Evolutionary conservation across 768 basidiomycete species (phyloP), one percentile per base, ranked within the genome.

Genomic region (Clathrus columnatus): DNA sequence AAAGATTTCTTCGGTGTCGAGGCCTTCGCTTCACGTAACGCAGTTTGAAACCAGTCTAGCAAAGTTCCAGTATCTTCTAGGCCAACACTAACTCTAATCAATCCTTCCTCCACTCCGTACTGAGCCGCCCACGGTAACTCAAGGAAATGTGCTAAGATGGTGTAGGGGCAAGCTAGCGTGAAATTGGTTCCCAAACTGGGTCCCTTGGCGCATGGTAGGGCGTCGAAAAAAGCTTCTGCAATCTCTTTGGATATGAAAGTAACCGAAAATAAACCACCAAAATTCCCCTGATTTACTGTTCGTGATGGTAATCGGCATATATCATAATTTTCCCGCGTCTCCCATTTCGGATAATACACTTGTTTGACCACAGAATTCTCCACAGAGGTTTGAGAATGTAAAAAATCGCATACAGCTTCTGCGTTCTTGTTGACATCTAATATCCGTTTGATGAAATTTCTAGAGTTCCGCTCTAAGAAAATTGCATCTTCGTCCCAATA

Each of bases 401-500:
- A 67, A 59, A 68, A 68, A 54, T 75, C 75, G 57, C 70, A 71
- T 27, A 80, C 61, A 46, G 63, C 66, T 60, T 75, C 74, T 14
- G 78, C 68, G 65, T 78, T 79, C 28, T 62, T 58, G 65, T 78
- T 77, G 62, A 76, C 74, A 36, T 62, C 60, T 50, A 68, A 64
- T 52, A 75, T 70, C 18, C 78, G 72, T 5, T 64, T 60, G 23
- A 65, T 61, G 63, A 75, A 77, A 61, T 79, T 75, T 21, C 78
- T 70, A 5, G 78, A 79, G 60, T 80, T 79, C 52, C 75, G 71
- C 60, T 80, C 78, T 70, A 80, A 71, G 64, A 72, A 74, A 43
- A 80, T 72, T 18, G 74, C 76, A 61, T 80, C 78, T 60, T 76
- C 73, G 54, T 68, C 66, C 59, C 72, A 79, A 59, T 76, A 75